Percentiles rank a stretch among this genome's conserved stretches.
Evolutionary conservation across 2,329 filamentous ascomycete genomes (phyloP).

Genomic region (Aspergillus proliferans): DNA sequence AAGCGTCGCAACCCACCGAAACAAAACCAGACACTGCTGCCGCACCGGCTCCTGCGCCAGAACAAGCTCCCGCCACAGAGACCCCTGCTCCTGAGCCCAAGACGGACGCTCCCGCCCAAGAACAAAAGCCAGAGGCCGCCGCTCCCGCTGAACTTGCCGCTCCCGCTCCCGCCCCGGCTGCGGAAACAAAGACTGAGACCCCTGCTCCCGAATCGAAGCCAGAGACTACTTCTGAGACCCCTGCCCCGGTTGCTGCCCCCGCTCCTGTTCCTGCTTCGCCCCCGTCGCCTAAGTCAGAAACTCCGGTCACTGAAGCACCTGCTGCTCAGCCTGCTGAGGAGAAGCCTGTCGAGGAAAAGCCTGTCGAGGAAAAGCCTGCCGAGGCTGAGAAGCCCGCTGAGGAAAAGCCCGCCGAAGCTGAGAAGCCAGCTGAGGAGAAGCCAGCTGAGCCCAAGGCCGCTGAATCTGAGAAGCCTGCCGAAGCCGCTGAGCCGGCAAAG

Average conservation of each 20-base stretch:
- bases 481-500: conserved; percentile 7
- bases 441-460: conserved; percentile 2
- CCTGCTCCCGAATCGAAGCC: not conserved
- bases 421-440: conserved; percentile 5
- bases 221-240: conserved; percentile 1
- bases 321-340: conserved; percentile 2
- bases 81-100: conserved; percentile 5
- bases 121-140: not conserved
- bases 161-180: not conserved
- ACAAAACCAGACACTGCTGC: conserved; percentile 7
- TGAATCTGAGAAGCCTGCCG: not conserved
- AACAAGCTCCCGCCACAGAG: conserved; percentile 4
- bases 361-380: not conserved
- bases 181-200: not conserved
- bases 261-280: not conserved
- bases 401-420: not conserved
- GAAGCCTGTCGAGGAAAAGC: not conserved
- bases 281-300: conserved; percentile 4
- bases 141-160: conserved; percentile 6
- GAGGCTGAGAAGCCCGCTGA: not conserved
- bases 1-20: not conserved
- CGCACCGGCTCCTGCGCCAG: not conserved
- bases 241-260: not conserved
- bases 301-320: not conserved
- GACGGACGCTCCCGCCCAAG: conserved; percentile 3